Conservation (phyloP, 164 flowering plant species). For the grape (Vitis vinifera) region ASM3070453v1 NC_081822.1:8567001-8567500, state of each 20-base stretch:
- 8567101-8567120: not conserved
- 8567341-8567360: constrained; percentile 42
- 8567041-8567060: too few species aligned
- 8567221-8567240: not conserved
- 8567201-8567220: not conserved
- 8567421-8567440: constrained; percentile 25
- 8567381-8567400: constrained; percentile 34
- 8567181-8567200: constrained; percentile 1
- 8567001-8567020: not conserved
- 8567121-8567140: not conserved
- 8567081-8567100: not conserved
- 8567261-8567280: constrained; percentile 42
- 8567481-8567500: constrained; percentile 35
- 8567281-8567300: constrained; percentile 44
- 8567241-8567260: constrained; percentile 61
- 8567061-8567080: not conserved
- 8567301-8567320: constrained; percentile 46
- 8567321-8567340: constrained; percentile 35
- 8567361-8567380: constrained; percentile 30
- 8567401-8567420: constrained; percentile 14
- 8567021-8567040: not conserved
- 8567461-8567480: constrained; percentile 45
- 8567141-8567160: constrained; percentile 12
- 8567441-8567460: constrained; percentile 31
- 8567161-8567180: constrained; percentile 1